A percentile compares a stretch with the other conserved stretches of the same genome.
These are phyloP conservation scores for Linum trigynum DNA, from an alignment of 345 rosid species.

Conservation along the genomic window DNA sequence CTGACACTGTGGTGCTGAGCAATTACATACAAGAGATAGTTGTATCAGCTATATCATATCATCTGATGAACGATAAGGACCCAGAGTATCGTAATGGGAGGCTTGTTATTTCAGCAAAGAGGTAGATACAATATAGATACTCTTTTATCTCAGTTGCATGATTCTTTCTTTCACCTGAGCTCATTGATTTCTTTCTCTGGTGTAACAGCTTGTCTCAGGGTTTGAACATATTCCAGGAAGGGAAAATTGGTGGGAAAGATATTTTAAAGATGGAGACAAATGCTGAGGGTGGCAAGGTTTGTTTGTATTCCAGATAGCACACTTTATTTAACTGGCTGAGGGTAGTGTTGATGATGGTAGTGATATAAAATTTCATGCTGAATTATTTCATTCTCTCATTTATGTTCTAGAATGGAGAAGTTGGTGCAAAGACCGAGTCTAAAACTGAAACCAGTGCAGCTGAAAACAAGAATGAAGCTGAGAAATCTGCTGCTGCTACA, in stretches of 20 bases:
- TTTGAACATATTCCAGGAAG: slow-evolving; percentile 80
- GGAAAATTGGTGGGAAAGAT: slow-evolving; percentile 49
- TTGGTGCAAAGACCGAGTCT: slow-evolving; percentile 49
- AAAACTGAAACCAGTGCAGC: slow-evolving; percentile 36
- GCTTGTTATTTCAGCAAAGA: slow-evolving; percentile 80
- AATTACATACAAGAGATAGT: slow-evolving; percentile 79
- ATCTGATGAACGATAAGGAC: slow-evolving; percentile 61
- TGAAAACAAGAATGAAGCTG: slow-evolving; percentile 49
- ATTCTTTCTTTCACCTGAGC: background rate
- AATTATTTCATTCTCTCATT: background rate
- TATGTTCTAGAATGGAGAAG: slow-evolving; percentile 34
- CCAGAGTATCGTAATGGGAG: slow-evolving; percentile 93
- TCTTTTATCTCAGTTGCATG: slow-evolving; percentile 2
- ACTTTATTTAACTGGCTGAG: slow-evolving; percentile 7
- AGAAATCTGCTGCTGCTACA: slow-evolving; percentile 42
- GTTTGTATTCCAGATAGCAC: background rate
- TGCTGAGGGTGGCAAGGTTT: slow-evolving; percentile 65
- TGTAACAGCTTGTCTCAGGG: slow-evolving; percentile 85
- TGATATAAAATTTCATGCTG: background rate
- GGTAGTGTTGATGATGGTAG: background rate
- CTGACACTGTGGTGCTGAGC: slow-evolving; percentile 64
- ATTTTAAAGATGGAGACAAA: slow-evolving; percentile 67
- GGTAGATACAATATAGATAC: slow-evolving; percentile 26
- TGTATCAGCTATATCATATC: slow-evolving; percentile 72
- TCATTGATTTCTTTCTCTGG: slow-evolving; percentile 10